Conservation (phyloP, 2,329 filamentous ascomycete species). For the Chaetomiaceae sp. region DNA sequence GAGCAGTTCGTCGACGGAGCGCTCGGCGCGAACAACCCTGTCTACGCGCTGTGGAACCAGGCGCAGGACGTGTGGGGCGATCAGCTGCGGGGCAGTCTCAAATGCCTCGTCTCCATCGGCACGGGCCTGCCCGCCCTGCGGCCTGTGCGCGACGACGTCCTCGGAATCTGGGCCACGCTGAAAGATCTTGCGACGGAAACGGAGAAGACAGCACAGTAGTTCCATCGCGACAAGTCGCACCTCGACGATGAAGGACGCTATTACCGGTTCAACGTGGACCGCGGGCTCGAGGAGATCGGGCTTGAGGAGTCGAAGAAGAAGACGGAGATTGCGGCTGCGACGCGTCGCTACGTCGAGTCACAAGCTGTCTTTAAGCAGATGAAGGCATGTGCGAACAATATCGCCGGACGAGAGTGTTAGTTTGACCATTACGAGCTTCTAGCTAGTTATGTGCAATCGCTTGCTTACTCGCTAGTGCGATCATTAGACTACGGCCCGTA, state of each 20-base stretch:
- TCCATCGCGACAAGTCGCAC: slow-evolving; percentile 32
- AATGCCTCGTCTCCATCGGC: slow-evolving; percentile 39
- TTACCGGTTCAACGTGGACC: slow-evolving; percentile 42
- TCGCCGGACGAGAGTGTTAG: slow-evolving; percentile 22
- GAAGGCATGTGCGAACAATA: slow-evolving; percentile 20
- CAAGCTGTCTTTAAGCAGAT: slow-evolving; percentile 22
- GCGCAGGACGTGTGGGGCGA: slow-evolving; percentile 35
- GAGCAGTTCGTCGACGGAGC: slow-evolving; percentile 37
- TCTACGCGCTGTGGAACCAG: slow-evolving; percentile 38
- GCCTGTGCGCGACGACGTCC: slow-evolving; percentile 28
- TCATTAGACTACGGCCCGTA: slow-evolving; percentile 18
- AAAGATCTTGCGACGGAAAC: slow-evolving; percentile 36
- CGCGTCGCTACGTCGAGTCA: slow-evolving; percentile 17
- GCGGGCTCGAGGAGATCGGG: slow-evolving; percentile 38
- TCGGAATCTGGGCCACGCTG: slow-evolving; percentile 29
- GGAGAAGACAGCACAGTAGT: slow-evolving; percentile 36
- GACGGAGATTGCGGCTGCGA: slow-evolving; percentile 30
- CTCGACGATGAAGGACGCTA: slow-evolving; percentile 34
- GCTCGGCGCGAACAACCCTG: slow-evolving; percentile 40
- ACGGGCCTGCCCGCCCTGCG: slow-evolving; percentile 34
- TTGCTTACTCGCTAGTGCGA: slow-evolving; percentile 1
- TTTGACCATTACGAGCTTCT: slow-evolving; percentile 6
- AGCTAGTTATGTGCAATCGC: slow-evolving; percentile 1
- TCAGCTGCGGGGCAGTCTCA: slow-evolving; percentile 29
- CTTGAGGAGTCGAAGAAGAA: slow-evolving; percentile 36